phyloP scores from a whole-genome alignment of 75 land plant genomes.

The Picea glauca region DNA sequence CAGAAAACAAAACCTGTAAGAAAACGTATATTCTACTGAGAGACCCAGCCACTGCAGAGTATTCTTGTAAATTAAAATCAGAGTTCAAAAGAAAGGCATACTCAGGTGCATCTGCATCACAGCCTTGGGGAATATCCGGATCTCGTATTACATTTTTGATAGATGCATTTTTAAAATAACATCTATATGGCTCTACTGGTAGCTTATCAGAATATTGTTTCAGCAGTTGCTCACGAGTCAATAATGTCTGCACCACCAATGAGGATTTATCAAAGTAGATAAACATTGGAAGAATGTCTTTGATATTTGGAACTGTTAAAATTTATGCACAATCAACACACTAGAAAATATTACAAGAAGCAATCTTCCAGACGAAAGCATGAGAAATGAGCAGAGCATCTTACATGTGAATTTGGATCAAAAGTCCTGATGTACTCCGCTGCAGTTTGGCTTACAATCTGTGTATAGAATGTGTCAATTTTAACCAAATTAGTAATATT shows the following conservation, averaged over 20 bases:
- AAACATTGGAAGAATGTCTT: not conserved
- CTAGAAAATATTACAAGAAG: not conserved
- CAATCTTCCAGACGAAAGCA: not conserved
- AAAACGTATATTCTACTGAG: not conserved
- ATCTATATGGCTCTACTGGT: slow-evolving; percentile 32
- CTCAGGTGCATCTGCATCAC: slow-evolving; percentile 67
- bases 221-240: slow-evolving; percentile 49
- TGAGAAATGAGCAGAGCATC: slow-evolving; percentile 11
- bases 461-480: slow-evolving; percentile 8
- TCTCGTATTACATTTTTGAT: slow-evolving; percentile 65
- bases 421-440: slow-evolving; percentile 56
- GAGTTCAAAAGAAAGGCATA: slow-evolving; percentile 21
- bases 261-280: slow-evolving; percentile 2
- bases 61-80: not conserved
- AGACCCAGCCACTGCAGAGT: not conserved
- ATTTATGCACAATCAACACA: not conserved
- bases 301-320: not conserved
- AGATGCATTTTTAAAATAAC: slow-evolving; percentile 48
- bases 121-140: slow-evolving; percentile 78
- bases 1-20: not conserved
- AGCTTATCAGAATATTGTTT: slow-evolving; percentile 47
- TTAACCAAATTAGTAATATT: not conserved
- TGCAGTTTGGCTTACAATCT: slow-evolving; percentile 64
- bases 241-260: slow-evolving; percentile 37
- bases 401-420: slow-evolving; percentile 68